These are phyloP conservation scores for Blakeslea trispora DNA, from an alignment of 371 early-diverging fungal species.

Conservation along the genomic window DNA sequence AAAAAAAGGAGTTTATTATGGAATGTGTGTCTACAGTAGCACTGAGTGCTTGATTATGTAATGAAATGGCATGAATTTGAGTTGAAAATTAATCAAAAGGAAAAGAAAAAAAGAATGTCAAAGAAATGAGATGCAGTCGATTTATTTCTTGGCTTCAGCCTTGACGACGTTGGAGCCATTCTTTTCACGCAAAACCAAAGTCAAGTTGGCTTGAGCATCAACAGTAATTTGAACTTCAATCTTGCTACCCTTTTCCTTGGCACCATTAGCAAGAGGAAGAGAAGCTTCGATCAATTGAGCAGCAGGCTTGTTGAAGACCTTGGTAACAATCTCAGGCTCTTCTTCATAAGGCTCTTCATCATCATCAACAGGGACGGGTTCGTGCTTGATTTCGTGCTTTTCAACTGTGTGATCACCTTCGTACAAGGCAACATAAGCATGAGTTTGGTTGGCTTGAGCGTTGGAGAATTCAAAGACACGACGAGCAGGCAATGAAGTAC, in stretches of 20 bases:
- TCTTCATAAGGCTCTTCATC: slow-evolving; percentile 54
- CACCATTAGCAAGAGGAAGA: slow-evolving; percentile 54
- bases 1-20: no score
- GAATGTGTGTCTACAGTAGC: not conserved
- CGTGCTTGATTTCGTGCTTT: slow-evolving; percentile 59
- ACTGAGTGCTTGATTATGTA: not conserved
- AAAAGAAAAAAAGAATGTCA: slow-evolving; percentile 2
- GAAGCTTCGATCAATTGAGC: slow-evolving; percentile 58
- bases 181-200: slow-evolving; percentile 62
- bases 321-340: slow-evolving; percentile 53
- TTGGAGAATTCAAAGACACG: slow-evolving; percentile 75
- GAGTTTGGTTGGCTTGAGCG: slow-evolving; percentile 68
- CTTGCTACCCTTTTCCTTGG: slow-evolving; percentile 54
- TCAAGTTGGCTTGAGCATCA: slow-evolving; percentile 53
- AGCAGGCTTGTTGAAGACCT: slow-evolving; percentile 57
- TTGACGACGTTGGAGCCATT: slow-evolving; percentile 57
- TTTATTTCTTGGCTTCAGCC: slow-evolving; percentile 44
- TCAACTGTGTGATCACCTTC: slow-evolving; percentile 73
- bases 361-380: slow-evolving; percentile 56
- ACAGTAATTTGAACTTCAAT: slow-evolving; percentile 63
- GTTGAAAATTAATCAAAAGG: not conserved
- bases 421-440: slow-evolving; percentile 79
- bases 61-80: not conserved
- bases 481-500: slow-evolving; percentile 85
- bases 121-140: not conserved